Base-by-base conservation (phyloP, 108 stramenopile genomes). In the Nitzschia palea region DNA sequence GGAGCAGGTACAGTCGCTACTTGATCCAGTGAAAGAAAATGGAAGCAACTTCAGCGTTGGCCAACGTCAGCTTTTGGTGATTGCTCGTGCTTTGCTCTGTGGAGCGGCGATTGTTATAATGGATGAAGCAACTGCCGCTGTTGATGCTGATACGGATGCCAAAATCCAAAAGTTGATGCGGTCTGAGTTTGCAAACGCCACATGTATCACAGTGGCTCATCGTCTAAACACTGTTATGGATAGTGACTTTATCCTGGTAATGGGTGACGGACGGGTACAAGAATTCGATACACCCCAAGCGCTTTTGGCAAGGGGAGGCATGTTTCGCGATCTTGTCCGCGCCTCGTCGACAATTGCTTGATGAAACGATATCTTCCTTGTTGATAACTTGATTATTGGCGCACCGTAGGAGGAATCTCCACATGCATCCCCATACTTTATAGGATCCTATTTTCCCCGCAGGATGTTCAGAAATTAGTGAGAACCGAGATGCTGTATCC, bases 141-240 rank as follows among this genome's bases (percentile, higher is more conserved):
- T 98, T 4, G 97, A 98, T 63, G 86, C 81, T 8, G 95, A 90
- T 23, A 97, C 96, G 6, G 98, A 99, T 70, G 76, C 81, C 5
- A 42, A 86, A 3, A 94, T 99, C 54, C 98, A 99, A 68, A 66
- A 77, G 23, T 83, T 86, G 8, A 80, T 97, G 45, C 76, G 93
- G 2, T 37, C 33, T 10, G 81, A 90, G 32, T 97, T 97, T 68
- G 66, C 56, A 18, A 32, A 73, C 50, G 81, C 86, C 0, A 98
- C 96, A 9, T 79, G 82, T 50, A 70, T 97, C 30, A 94, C 94
- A 27, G 88, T 99, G 15, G 98, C 99, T 1, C 98, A 98, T 76
- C 69, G 99, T 26, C 62, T 98, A 30, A 86, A 98, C 70, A 98
- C 98, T 1, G 92, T 99, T 57, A 91, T 96, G 76, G 97, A 99